These are phyloP conservation scores for Ramalina intermedia DNA, from an alignment of 495 filamentous ascomycete genomes.

Conservation along the genomic window DNA sequence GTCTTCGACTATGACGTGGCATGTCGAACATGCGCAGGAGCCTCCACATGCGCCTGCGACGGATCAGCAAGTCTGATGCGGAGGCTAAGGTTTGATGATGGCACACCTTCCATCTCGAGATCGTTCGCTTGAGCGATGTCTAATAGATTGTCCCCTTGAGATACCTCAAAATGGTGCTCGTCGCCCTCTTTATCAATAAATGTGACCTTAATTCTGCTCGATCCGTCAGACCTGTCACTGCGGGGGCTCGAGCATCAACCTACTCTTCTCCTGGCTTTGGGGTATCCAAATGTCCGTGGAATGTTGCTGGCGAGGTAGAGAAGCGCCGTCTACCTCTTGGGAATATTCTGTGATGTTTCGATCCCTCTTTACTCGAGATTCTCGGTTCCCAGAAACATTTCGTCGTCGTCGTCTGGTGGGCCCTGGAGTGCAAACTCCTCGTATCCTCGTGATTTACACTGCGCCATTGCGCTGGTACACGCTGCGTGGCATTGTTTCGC, in stretches of 20 bases:
- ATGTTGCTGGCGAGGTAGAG: slow-evolving; percentile 41
- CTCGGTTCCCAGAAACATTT: too few species aligned
- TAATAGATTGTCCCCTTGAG: slow-evolving; percentile 77
- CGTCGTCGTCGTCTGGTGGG: too few species aligned
- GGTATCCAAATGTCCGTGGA: slow-evolving; percentile 66
- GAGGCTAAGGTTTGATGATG: not conserved
- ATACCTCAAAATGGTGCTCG: slow-evolving; percentile 60
- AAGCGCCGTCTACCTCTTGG: slow-evolving; percentile 39
- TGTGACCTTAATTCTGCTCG: slow-evolving; percentile 63
- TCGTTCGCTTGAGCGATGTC: slow-evolving; percentile 92
- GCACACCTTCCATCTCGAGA: slow-evolving; percentile 83
- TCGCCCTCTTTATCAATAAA: slow-evolving; percentile 90
- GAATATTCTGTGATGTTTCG: not conserved
- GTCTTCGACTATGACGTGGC: slow-evolving; percentile 84
- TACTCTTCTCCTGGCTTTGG: slow-evolving; percentile 95
- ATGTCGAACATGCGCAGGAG: slow-evolving; percentile 92
- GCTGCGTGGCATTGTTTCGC: too few species aligned
- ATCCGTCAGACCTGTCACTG: not conserved
- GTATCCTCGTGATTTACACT: too few species aligned
- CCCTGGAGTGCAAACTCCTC: too few species aligned
- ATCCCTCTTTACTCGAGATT: too few species aligned
- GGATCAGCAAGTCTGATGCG: not conserved
- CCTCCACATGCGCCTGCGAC: slow-evolving; percentile 73
- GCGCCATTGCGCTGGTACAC: too few species aligned
- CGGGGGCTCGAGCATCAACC: not conserved